Conservation (phyloP, 768 basidiomycete genomes). For the Lentinula lateritia region DNA sequence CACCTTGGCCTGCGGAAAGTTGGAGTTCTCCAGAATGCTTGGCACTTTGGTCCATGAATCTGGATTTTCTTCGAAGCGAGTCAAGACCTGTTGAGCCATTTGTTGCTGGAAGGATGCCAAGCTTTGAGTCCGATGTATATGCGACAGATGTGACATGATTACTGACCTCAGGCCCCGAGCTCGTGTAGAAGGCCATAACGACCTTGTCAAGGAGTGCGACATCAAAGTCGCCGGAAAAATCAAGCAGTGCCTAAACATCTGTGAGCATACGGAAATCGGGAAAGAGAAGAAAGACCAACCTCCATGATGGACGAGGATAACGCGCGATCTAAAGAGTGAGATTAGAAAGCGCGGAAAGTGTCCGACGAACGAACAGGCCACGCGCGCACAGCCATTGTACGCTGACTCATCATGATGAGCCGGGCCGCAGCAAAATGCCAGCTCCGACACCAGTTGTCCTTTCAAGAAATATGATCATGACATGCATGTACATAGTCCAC, state of each 20-base stretch:
- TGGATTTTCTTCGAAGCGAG: constrained; percentile 93
- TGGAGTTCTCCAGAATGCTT: constrained; percentile 80
- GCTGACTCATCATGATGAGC: neutral
- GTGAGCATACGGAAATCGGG: constrained; percentile 15
- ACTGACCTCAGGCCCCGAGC: constrained; percentile 75
- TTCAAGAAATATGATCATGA: no score
- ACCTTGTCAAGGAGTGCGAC: constrained; percentile 90
- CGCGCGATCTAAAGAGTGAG: constrained; percentile 1
- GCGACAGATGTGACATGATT: constrained; percentile 5
- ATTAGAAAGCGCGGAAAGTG: constrained; percentile 3
- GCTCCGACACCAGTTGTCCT: no score
- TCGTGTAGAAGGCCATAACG: constrained; percentile 87
- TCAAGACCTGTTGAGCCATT: constrained; percentile 88
- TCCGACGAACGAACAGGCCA: neutral
- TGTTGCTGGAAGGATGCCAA: constrained; percentile 61
- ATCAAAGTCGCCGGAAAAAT: constrained; percentile 93
- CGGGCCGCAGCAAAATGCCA: neutral
- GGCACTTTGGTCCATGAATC: constrained; percentile 98
- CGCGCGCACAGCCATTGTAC: neutral
- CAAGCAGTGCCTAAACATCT: constrained; percentile 68
- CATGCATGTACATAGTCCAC: no score
- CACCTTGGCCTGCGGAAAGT: constrained; percentile 85
- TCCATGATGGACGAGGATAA: constrained; percentile 35
- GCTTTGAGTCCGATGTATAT: constrained; percentile 6
- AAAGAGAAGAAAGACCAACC: constrained; percentile 23